Conservation (phyloP, 1,284 basidiomycete genomes). For the Lignosus rhinocerotis region DNA sequence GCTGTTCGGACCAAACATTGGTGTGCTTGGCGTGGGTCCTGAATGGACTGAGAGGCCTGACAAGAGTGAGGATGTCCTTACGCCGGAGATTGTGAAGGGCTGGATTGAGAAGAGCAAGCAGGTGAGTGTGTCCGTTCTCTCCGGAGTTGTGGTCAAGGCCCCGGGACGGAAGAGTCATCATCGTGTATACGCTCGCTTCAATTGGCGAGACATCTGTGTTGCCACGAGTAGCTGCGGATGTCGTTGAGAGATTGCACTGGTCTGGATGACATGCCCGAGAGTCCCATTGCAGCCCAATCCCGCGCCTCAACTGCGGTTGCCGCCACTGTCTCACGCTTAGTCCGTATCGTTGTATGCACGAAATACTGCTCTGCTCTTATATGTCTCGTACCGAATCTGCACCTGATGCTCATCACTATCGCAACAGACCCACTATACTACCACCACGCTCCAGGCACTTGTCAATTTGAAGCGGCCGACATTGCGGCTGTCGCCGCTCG, state of each 20-base stretch:
- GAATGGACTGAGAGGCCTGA: constrained; percentile 46
- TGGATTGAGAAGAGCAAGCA: constrained; percentile 88
- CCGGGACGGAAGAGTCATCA: background rate
- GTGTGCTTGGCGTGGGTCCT: constrained; percentile 47
- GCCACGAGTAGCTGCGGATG: too few species aligned
- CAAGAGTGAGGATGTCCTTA: constrained; percentile 63
- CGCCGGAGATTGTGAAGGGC: constrained; percentile 71
- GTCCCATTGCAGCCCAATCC: background rate
- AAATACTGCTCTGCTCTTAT: background rate
- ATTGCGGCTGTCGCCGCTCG: constrained; percentile 67
- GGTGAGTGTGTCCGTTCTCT: constrained; percentile 43
- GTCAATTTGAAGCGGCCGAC: constrained; percentile 90
- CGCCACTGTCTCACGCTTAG: background rate
- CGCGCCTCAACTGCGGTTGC: background rate
- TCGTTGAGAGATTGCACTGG: too few species aligned
- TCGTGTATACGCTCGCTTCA: background rate
- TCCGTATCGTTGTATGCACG: background rate
- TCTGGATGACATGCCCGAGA: background rate
- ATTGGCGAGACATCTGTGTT: too few species aligned
- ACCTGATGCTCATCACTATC: background rate
- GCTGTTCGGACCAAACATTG: constrained; percentile 69
- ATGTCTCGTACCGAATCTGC: background rate
- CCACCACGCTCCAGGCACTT: constrained; percentile 87
- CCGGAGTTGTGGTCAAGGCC: background rate
- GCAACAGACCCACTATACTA: constrained; percentile 71